phyloP scores from a whole-genome alignment of 805 yeast species.

The Kodamaea nitidulidarum region DNA sequence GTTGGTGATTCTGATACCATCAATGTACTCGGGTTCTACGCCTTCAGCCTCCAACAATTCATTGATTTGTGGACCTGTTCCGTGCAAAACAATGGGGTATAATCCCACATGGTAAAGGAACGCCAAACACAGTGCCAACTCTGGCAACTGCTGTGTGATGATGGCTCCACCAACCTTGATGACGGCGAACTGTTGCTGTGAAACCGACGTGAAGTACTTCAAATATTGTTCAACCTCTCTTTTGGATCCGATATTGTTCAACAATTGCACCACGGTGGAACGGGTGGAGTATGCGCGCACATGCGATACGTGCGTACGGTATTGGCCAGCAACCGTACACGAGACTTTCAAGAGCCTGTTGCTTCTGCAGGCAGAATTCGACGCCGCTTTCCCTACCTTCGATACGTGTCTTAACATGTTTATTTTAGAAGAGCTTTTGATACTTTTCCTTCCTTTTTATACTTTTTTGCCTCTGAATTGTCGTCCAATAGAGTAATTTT shows the following conservation, averaged over 20 bases:
- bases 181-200: slow-evolving; percentile 95
- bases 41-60: slow-evolving; percentile 90
- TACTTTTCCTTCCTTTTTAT: neutral
- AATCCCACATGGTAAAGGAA: slow-evolving; percentile 96
- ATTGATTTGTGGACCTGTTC: slow-evolving; percentile 98
- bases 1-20: slow-evolving; percentile 95
- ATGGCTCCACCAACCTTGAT: slow-evolving; percentile 99
- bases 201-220: slow-evolving; percentile 92
- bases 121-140: slow-evolving; percentile 91
- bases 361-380: slow-evolving; percentile 2
- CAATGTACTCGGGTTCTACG: slow-evolving; percentile 91
- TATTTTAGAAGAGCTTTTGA: slow-evolving; percentile 7
- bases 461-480: slow-evolving; percentile 13
- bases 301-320: neutral
- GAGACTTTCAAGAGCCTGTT: slow-evolving; percentile 6
- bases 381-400: neutral
- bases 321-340: slow-evolving; percentile 3
- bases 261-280: slow-evolving; percentile 90
- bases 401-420: slow-evolving; percentile 19
- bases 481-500: slow-evolving; percentile 30
- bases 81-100: slow-evolving; percentile 94
- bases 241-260: slow-evolving; percentile 95
- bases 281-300: slow-evolving; percentile 54
- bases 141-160: slow-evolving; percentile 89
- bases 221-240: slow-evolving; percentile 97